These are phyloP conservation scores for Diplodia sapinea DNA, from an alignment of 2,329 filamentous ascomycete species.

Conservation along the genomic window DNA sequence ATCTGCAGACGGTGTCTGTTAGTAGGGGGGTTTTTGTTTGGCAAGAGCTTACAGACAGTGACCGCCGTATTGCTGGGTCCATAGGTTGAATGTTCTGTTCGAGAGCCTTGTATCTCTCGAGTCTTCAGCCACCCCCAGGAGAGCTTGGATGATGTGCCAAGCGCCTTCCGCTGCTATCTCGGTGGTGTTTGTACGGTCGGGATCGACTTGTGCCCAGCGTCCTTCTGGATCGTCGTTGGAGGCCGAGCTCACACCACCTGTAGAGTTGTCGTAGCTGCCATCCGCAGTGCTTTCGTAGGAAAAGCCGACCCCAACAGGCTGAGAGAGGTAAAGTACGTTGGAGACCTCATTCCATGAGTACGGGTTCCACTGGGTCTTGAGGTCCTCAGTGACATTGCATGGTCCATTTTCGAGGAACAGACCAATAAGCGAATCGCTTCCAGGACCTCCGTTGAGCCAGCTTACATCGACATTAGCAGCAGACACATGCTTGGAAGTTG, in stretches of 20 bases:
- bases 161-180: constrained; percentile 45
- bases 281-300: constrained; percentile 42
- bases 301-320: constrained; percentile 50
- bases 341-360: constrained; percentile 49
- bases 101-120: constrained; percentile 49
- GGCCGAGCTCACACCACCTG: constrained; percentile 51
- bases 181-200: constrained; percentile 39
- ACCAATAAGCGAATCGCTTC: constrained; percentile 51
- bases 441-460: constrained; percentile 46
- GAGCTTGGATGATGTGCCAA: constrained; percentile 47
- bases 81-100: constrained; percentile 55
- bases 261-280: constrained; percentile 1
- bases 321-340: constrained; percentile 49
- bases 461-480: not conserved
- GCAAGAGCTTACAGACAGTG: constrained; percentile 47
- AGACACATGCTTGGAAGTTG: fast-evolving
- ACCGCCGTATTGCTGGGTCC: constrained; percentile 56
- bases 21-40: not conserved
- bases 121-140: constrained; percentile 52
- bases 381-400: constrained; percentile 51
- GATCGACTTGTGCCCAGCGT: not conserved
- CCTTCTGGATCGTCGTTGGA: constrained; percentile 35
- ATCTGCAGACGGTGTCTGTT: constrained; percentile 36
- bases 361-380: constrained; percentile 46
- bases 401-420: constrained; percentile 49